These are phyloP conservation scores for Hypoxylon cercidicola DNA, from an alignment of 495 filamentous ascomycete genomes.

Conservation along the genomic window DNA sequence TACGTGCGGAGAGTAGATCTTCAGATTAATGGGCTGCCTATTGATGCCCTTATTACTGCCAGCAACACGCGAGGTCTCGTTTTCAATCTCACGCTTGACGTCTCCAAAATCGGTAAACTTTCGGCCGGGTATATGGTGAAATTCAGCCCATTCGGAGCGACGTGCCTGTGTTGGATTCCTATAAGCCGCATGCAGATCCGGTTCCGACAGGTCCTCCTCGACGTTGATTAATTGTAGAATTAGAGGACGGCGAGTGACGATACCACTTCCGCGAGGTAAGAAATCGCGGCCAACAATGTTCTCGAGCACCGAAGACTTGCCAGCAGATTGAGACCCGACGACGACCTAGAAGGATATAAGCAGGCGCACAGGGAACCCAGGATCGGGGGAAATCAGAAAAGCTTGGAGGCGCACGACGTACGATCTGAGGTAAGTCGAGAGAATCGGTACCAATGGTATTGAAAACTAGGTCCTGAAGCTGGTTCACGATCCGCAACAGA, in stretches of 20 bases:
- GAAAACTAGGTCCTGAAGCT: slow-evolving; percentile 97
- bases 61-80: slow-evolving; percentile 93
- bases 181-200: slow-evolving; percentile 68
- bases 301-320: slow-evolving; percentile 98
- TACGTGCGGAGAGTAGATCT: slow-evolving; percentile 98
- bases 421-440: slow-evolving; percentile 96
- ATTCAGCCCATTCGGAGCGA: slow-evolving; percentile 90
- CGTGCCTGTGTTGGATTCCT: slow-evolving; percentile 56
- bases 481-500: slow-evolving; percentile 91
- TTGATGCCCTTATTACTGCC: slow-evolving; percentile 99
- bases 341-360: slow-evolving; percentile 74
- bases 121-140: slow-evolving; percentile 90
- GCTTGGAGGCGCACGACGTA: slow-evolving; percentile 60
- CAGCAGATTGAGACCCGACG: slow-evolving; percentile 97
- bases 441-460: slow-evolving; percentile 99
- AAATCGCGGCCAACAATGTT: slow-evolving; percentile 99
- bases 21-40: slow-evolving; percentile 95
- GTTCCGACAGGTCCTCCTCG: slow-evolving; percentile 78
- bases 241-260: slow-evolving; percentile 92
- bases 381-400: slow-evolving; percentile 2
- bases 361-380: slow-evolving; percentile 6
- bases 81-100: slow-evolving; percentile 97
- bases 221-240: slow-evolving; percentile 99
- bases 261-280: slow-evolving; percentile 93
- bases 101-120: slow-evolving; percentile 91